A percentile compares a stretch with the other conserved stretches of the same genome.
These are phyloP conservation scores for Glonium stellatum DNA, from an alignment of 495 filamentous ascomycete species.

Conservation along the genomic window DNA sequence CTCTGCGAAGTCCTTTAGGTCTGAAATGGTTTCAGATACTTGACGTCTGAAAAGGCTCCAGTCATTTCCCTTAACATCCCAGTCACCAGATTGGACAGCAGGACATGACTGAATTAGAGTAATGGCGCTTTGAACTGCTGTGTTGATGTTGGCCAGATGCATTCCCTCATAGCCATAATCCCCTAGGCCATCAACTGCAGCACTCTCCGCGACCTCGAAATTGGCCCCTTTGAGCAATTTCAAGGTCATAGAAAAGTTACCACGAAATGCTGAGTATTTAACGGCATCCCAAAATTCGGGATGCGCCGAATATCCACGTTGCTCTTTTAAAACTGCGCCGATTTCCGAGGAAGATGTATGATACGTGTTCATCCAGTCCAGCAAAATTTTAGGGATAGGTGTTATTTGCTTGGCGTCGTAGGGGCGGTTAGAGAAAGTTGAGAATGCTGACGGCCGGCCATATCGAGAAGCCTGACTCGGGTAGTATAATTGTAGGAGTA, in stretches of 20 bases:
- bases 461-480: conserved; percentile 43
- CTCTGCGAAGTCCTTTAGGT: conserved; percentile 54
- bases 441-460: conserved; percentile 30
- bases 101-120: conserved; percentile 65
- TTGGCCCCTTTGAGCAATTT: conserved; percentile 61
- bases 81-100: conserved; percentile 53
- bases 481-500: conserved; percentile 70
- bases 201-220: conserved; percentile 62
- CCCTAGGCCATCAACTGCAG: conserved; percentile 49
- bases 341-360: conserved; percentile 60
- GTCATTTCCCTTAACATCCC: conserved; percentile 67
- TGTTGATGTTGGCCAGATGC: conserved; percentile 65
- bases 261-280: conserved; percentile 53
- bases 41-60: conserved; percentile 74
- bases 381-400: conserved; percentile 63
- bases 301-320: conserved; percentile 66
- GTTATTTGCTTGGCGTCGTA: conserved; percentile 17
- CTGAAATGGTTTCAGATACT: conserved; percentile 55
- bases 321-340: conserved; percentile 50
- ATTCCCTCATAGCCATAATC: conserved; percentile 60
- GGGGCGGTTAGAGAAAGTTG: conserved; percentile 20
- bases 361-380: conserved; percentile 69
- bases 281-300: conserved; percentile 73
- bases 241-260: conserved; percentile 56
- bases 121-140: conserved; percentile 57